Evolutionary conservation across 1,284 basidiomycete genomes (phyloP).

Genomic region (Trichosporon coremiiforme): DNA sequence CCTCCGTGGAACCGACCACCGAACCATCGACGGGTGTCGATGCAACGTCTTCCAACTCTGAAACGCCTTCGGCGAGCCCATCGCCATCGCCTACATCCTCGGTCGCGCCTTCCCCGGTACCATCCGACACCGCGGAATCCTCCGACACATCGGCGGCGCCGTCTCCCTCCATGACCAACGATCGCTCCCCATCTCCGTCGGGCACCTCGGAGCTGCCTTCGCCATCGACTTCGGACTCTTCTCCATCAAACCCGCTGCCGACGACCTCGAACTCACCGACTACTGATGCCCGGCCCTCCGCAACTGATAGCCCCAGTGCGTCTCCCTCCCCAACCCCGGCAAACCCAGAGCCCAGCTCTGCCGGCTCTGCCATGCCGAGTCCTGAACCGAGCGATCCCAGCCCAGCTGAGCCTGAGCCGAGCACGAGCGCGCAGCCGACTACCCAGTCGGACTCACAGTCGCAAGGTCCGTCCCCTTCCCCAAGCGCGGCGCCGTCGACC

Average conservation of each 20-base stretch:
- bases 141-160: background rate
- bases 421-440: background rate
- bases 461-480: slow-evolving; percentile 5
- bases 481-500: background rate
- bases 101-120: background rate
- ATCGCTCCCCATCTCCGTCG: background rate
- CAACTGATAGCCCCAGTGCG: slow-evolving; percentile 6
- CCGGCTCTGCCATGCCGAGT: background rate
- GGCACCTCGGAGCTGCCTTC: background rate
- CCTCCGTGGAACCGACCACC: background rate
- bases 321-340: background rate
- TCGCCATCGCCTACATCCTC: background rate
- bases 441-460: background rate
- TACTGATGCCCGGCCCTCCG: background rate
- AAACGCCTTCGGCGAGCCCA: background rate
- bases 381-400: background rate
- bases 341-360: background rate
- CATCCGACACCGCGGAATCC: background rate
- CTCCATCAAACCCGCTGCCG: background rate
- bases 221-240: background rate
- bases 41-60: background rate
- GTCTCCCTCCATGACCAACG: background rate
- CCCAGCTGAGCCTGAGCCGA: background rate
- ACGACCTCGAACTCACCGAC: background rate
- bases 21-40: background rate